A percentile compares a stretch with the other conserved stretches of the same genome.
Evolutionary conservation across 2,329 filamentous ascomycete species (phyloP).

Genomic region (Lachnellula arida): DNA sequence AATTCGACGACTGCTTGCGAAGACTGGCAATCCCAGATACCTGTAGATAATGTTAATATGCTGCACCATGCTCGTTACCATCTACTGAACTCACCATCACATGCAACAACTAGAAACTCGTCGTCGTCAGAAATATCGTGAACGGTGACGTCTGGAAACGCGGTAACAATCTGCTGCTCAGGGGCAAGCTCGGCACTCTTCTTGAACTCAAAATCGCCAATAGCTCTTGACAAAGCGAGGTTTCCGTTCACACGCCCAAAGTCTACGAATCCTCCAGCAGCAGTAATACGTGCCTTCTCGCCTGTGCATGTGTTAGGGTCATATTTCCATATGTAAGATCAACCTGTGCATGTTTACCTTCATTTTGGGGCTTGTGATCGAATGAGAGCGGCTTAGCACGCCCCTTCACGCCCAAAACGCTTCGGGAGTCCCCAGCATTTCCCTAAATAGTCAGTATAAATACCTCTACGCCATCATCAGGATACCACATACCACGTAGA

Average conservation of each 20-base stretch:
- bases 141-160: conserved; percentile 87
- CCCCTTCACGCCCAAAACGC: conserved; percentile 92
- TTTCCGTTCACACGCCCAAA: conserved; percentile 99
- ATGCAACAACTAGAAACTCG: conserved; percentile 90
- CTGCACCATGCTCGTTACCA: conserved; percentile 3
- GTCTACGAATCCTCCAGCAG: conserved; percentile 95
- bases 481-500: conserved; percentile 76
- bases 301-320: conserved; percentile 45
- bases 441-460: conserved; percentile 54
- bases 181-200: conserved; percentile 95
- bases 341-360: conserved; percentile 53
- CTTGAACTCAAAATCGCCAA: conserved; percentile 99
- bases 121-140: conserved; percentile 91
- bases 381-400: conserved; percentile 97
- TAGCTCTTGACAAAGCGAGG: conserved; percentile 90
- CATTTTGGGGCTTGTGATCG: conserved; percentile 98
- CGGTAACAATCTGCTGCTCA: conserved; percentile 98
- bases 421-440: conserved; percentile 94
- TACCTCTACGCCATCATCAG: not conserved
- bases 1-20: conserved; percentile 97
- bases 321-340: not conserved
- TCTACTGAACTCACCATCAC: conserved; percentile 67
- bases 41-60: conserved; percentile 43
- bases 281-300: conserved; percentile 93
- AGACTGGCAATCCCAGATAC: conserved; percentile 99